Conservation (phyloP, 345 rosid species). For the Populus pruinosa region DNA sequence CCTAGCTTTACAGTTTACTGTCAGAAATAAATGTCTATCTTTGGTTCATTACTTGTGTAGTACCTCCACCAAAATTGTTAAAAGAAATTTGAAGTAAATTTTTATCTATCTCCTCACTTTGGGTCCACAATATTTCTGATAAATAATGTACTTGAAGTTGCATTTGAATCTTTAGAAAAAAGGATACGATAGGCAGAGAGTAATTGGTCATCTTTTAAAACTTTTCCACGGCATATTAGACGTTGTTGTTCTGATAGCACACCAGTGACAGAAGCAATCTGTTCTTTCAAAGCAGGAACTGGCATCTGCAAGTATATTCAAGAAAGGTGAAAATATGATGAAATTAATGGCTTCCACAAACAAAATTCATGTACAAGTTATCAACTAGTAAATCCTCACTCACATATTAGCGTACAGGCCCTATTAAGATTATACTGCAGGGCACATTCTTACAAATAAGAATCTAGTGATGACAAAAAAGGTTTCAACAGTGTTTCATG, state of each 20-base stretch:
- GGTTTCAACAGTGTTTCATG: neutral
- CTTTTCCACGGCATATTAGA: conserved; percentile 78
- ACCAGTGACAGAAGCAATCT: conserved; percentile 73
- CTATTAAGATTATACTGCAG: neutral
- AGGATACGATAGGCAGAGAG: conserved; percentile 90
- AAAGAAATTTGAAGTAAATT: neutral
- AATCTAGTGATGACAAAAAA: neutral
- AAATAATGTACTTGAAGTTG: neutral
- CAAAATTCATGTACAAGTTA: neutral
- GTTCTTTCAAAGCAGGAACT: conserved; percentile 75
- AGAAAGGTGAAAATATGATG: conserved; percentile 1
- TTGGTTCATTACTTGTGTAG: neutral
- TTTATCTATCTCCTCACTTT: neutral
- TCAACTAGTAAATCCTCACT: neutral
- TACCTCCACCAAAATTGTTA: neutral
- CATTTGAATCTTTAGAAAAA: neutral
- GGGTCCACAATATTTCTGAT: neutral
- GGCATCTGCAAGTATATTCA: conserved; percentile 47
- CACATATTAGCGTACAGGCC: neutral
- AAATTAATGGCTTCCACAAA: neutral
- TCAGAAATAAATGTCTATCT: neutral
- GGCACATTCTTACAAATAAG: neutral
- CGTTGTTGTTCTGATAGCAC: conserved; percentile 72
- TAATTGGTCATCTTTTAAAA: conserved; percentile 71
- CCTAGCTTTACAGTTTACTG: neutral